These are phyloP conservation scores for Aechmea fasciata DNA, from an alignment of 176 grass and related monocot genomes.

Conservation along the genomic window DNA sequence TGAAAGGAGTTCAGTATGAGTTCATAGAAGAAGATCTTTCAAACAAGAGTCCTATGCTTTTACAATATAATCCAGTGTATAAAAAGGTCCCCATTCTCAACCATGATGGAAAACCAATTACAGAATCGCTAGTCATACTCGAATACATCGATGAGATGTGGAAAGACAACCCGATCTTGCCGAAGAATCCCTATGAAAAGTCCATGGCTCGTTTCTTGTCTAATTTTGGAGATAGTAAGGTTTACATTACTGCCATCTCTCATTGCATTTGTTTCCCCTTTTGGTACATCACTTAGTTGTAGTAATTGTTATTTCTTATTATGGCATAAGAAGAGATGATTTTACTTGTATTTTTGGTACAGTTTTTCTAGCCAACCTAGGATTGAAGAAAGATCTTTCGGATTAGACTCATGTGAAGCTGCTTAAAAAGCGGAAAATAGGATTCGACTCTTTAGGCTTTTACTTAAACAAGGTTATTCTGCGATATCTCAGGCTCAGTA, in stretches of 20 bases:
- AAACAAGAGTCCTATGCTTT: constrained; percentile 28
- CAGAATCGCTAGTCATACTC: constrained; percentile 33
- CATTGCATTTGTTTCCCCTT: neutral
- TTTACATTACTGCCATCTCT: neutral
- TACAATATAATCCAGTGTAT: constrained; percentile 34
- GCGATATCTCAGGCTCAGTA: too few species aligned
- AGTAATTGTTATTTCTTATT: too few species aligned
- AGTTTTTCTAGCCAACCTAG: too few species aligned
- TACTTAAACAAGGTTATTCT: too few species aligned
- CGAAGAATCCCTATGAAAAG: constrained; percentile 20
- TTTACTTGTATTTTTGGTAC: too few species aligned
- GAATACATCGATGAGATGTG: constrained; percentile 38
- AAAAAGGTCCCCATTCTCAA: constrained; percentile 38
- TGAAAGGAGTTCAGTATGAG: constrained; percentile 31
- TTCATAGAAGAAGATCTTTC: constrained; percentile 34
- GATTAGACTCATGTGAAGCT: too few species aligned
- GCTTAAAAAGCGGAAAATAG: too few species aligned
- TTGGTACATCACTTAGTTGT: neutral
- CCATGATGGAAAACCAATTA: constrained; percentile 23
- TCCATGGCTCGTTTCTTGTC: constrained; percentile 30
- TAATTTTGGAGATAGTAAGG: constrained; percentile 14
- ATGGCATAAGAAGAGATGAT: too few species aligned
- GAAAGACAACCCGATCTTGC: constrained; percentile 22
- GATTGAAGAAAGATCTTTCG: too few species aligned
- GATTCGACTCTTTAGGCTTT: too few species aligned